Evolutionary conservation across 2,329 filamentous ascomycete genomes (phyloP).

Genomic region (Fusarium chaquense): DNA sequence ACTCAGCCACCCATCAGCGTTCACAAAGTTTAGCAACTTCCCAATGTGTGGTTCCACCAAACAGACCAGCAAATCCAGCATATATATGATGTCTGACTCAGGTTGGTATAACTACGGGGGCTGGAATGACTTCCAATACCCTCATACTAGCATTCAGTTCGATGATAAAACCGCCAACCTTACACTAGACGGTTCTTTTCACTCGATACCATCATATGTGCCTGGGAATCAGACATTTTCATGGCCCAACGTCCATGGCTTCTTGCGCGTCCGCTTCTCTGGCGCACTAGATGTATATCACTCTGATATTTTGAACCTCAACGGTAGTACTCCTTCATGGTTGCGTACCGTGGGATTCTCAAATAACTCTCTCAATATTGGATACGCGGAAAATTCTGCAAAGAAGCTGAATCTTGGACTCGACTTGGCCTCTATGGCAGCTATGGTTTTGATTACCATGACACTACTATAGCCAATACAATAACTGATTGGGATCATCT

Average conservation of each 20-base stretch:
- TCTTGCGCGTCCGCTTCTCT: not conserved
- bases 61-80: not conserved
- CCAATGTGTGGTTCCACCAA: not conserved
- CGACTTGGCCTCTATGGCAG: rapidly evolving
- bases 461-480: rapidly evolving
- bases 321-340: not conserved
- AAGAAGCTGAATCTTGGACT: not conserved
- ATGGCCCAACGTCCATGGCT: not conserved
- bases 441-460: rapidly evolving
- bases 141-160: not conserved
- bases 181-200: not conserved
- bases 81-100: rapidly evolving
- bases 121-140: rapidly evolving
- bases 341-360: not conserved
- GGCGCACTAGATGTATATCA: not conserved
- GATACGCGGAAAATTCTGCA: not conserved
- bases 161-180: not conserved
- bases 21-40: not conserved
- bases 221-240: not conserved
- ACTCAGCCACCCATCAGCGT: no score
- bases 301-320: not conserved
- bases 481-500: not conserved
- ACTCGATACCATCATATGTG: not conserved
- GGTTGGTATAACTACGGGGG: not conserved
- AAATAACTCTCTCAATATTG: conserved; percentile 1